Conservation (phyloP, 2,329 filamentous ascomycete genomes). For the Colletotrichum tropicicola region DNA sequence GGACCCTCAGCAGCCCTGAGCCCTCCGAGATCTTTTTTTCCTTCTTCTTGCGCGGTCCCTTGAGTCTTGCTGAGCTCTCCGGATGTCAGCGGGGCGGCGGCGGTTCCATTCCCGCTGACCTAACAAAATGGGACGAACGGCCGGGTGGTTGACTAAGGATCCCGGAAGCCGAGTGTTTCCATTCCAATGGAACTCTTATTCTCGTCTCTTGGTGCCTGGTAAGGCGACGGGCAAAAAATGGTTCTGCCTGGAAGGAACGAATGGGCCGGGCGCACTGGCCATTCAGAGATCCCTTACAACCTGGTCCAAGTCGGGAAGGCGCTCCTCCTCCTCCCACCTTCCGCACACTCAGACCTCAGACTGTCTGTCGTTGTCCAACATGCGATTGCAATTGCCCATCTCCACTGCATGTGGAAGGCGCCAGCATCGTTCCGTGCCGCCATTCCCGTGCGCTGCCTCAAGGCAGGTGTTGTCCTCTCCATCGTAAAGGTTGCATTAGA, state of each 20-base stretch:
- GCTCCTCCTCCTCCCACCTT: neutral
- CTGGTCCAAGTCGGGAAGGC: neutral
- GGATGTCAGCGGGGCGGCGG: constrained; percentile 8
- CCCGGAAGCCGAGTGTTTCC: neutral
- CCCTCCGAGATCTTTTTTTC: neutral
- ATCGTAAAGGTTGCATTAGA: neutral
- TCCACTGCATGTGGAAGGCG: neutral
- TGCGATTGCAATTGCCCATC: neutral
- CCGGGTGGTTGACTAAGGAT: neutral
- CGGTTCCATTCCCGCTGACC: neutral
- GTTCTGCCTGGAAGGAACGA: neutral
- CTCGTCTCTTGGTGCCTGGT: neutral
- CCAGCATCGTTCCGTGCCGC: neutral
- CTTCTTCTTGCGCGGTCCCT: neutral
- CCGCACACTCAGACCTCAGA: neutral
- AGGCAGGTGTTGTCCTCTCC: too few species aligned
- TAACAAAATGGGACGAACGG: neutral
- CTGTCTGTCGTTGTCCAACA: neutral
- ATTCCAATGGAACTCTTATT: too few species aligned
- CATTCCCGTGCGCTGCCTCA: neutral
- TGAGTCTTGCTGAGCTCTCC: neutral
- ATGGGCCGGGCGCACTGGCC: neutral
- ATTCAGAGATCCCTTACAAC: neutral
- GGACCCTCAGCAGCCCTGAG: constrained; percentile 8
- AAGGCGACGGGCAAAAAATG: too few species aligned